Evolutionary conservation across 176 grass and related monocot species (phyloP), one percentile per base, ranked within the genome.

Genomic region (Aegilops tauschii): DNA sequence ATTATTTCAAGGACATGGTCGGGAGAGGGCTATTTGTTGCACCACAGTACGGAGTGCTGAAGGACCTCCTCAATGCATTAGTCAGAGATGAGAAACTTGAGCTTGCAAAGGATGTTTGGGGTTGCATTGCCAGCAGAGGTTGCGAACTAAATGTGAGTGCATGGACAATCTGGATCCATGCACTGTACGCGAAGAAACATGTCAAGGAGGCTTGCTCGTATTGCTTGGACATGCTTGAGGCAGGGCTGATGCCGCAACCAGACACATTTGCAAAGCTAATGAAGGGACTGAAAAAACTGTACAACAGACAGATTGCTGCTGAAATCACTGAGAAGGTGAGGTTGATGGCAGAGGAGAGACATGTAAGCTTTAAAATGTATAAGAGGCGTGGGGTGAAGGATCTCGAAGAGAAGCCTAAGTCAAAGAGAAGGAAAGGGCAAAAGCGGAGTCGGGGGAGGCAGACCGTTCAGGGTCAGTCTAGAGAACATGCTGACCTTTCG

Each of bases 131-230:
- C 82, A 93, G 52, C 81, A 98, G 83, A 87, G 90, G 88, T 9
- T 96, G 96, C 65, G 93, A 98, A 72, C 83, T 98, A 11, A 96
- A 98, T 86, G 94, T 94, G 45, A 86, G 84, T 77, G 87, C 93
- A 61, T 96, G 96, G 96, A 96, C 96, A 59, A 96, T 98, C 65
- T 98, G 93, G 96, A 93, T 98, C 36, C 96, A 98, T 90, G 90
- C 92, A 29, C 39, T 98, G 61, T 94, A 90, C 2, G 82, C 85
- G 58, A 96, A 90, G 23, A 93, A 96, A 27, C 87, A 92, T 80
- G 82, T 98, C 7, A 98, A 98, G 83, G 92, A 98, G 83, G 96
- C 96, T 37, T 94, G 92, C 76, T 39, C 68, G 29, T 98, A 96
- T 89, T 96, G 90, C 80, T 86, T 98, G 61, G 94, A 98, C 83